These are phyloP conservation scores for Pisolithus tinctorius DNA, from an alignment of 768 basidiomycete genomes.

Conservation along the genomic window DNA sequence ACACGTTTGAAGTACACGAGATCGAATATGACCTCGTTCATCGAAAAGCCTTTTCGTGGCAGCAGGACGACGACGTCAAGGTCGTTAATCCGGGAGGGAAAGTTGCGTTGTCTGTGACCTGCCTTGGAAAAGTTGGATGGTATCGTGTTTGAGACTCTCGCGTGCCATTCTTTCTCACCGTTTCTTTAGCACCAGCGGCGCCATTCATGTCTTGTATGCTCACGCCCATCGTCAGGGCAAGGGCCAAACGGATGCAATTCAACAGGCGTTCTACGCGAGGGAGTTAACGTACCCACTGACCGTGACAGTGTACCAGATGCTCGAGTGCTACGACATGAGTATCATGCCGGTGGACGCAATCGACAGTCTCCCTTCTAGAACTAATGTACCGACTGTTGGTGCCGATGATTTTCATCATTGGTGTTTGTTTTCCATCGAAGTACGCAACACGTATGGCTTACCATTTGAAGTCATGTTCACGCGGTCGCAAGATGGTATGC, in stretches of 20 bases:
- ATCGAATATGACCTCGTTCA: conserved; percentile 77
- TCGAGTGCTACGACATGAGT: conserved; percentile 82
- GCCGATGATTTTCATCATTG: conserved; percentile 53
- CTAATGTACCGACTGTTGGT: conserved; percentile 24
- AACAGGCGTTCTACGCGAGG: conserved; percentile 72
- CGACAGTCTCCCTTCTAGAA: conserved; percentile 14
- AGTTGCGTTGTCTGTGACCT: conserved; percentile 58
- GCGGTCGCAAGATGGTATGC: conserved; percentile 54
- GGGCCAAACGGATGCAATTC: conserved; percentile 21
- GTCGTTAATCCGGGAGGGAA: conserved; percentile 66
- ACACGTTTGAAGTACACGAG: conserved; percentile 85
- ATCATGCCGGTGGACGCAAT: conserved; percentile 52
- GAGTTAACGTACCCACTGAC: conserved; percentile 83
- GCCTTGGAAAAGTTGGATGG: conserved; percentile 92
- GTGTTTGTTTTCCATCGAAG: conserved; percentile 85
- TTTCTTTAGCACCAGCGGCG: conserved; percentile 59
- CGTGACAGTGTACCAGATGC: conserved; percentile 93
- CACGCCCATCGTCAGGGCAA: conserved; percentile 43
- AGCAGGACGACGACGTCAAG: conserved; percentile 34
- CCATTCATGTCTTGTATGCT: conserved; percentile 81
- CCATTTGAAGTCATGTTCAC: conserved; percentile 87
- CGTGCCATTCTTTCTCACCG: background rate
- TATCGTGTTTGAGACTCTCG: conserved; percentile 27
- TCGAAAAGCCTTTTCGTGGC: conserved; percentile 78
- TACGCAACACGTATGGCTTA: conserved; percentile 86